Evolutionary conservation across 2,329 filamentous ascomycete genomes (phyloP).

Genomic region (Diaporthe sp.): DNA sequence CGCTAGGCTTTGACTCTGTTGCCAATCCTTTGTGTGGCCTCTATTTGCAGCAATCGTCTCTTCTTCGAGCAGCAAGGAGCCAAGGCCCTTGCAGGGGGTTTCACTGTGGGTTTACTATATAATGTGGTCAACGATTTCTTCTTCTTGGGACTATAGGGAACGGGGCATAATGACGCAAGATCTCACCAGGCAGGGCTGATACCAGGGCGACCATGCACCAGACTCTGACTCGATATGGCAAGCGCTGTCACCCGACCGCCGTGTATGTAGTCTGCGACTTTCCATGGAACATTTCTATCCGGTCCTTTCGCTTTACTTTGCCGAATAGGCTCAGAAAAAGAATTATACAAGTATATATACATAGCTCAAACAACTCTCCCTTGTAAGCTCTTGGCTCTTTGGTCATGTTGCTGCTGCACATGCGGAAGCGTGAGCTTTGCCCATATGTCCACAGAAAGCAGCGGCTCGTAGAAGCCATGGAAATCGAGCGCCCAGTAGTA

Average conservation of each 20-base stretch:
- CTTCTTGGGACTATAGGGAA: constrained; percentile 6
- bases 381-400: not conserved
- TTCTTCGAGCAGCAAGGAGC: constrained; percentile 4
- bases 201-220: not conserved
- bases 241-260: not conserved
- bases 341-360: not conserved
- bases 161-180: not conserved
- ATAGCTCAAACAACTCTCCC: not conserved
- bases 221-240: not conserved
- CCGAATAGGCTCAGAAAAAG: not conserved
- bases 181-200: constrained; percentile 4
- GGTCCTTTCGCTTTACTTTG: not conserved
- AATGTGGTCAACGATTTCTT: constrained; percentile 11
- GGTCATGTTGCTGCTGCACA: not conserved
- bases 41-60: not conserved
- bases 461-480: not conserved
- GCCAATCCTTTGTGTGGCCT: too few relatives aligned
- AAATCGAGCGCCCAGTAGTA: not conserved
- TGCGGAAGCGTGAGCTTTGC: not conserved
- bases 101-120: constrained; percentile 4
- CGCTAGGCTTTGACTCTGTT: not conserved
- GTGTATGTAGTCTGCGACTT: not conserved
- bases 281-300: not conserved
- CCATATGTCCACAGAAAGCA: too few relatives aligned
- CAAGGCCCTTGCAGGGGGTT: not conserved